Base-by-base conservation (phyloP, 1,139 yeast genomes). In the Debaryomycetaceae sp. region DNA sequence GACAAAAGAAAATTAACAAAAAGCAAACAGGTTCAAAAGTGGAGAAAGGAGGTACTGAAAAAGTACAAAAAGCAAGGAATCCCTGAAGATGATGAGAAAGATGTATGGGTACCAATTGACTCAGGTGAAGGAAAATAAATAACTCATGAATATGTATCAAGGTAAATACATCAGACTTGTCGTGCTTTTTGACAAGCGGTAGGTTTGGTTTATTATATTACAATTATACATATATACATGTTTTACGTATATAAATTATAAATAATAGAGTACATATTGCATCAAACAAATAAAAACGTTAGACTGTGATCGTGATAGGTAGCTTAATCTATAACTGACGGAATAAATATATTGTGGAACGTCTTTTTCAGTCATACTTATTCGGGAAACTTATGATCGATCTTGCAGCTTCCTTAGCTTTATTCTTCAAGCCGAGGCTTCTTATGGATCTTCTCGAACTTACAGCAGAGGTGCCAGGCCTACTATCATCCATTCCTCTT, bases 1-100 rank as follows among this genome's bases (percentile, higher is more conserved):
- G 98, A 94, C 59, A 85, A 81, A 62, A 75, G 95, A 56, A 87
- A 88, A 65, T 86, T 78, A 44, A 80, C 91, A 32, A 92, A 91
- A 72, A 81, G 83, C 67, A 85, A 79, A 64, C 78, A 94, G 51
- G 65, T 92, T 46, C 78, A 84, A 52, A 94, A 88, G 52, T 94
- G 98, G 98, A 81, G 96, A 62, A 80, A 83, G 61, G 82, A 81
- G 43, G 88, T 85, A 1, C 89, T 91, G 63, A 76, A 77, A 38
- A 82, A 79, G 47, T 72, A 77, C n/a, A 17, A 22, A 14, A 88
- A 85, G 5, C 81, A 86, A 35, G 44, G 52, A 28, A 47, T 52
- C 18, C 70, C 67, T 24, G 60, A 59, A 17, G 73, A 61, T 30
- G 58, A 55, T 13, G 64, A 63, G 9, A 56, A 61, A 33, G 66